A percentile compares a stretch with the other conserved stretches of the same genome.
phyloP scores from a whole-genome alignment of 1,284 basidiomycete genomes.

The Sanghuangporus sanghuang region DNA sequence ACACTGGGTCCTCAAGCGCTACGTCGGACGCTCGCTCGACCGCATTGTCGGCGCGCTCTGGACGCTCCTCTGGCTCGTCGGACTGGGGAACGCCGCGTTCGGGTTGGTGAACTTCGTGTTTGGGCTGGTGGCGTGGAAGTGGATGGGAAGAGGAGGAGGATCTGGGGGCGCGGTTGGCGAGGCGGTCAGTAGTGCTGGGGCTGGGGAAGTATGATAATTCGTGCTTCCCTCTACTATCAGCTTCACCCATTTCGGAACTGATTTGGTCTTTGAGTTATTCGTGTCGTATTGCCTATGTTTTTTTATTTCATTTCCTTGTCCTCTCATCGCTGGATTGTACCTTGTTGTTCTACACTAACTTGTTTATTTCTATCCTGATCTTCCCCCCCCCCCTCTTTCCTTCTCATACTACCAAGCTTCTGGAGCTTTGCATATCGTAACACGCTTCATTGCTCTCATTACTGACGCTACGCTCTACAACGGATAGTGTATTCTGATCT shows the following conservation, averaged over 20 bases:
- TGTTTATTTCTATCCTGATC: background rate
- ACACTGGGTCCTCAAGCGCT: slow-evolving; percentile 50
- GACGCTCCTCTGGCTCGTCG: slow-evolving; percentile 67
- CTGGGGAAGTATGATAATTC: background rate
- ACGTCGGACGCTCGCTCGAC: slow-evolving; percentile 61
- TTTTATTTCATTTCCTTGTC: no score
- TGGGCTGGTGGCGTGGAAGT: slow-evolving; percentile 51
- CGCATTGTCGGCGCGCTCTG: slow-evolving; percentile 70
- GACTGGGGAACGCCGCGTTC: slow-evolving; percentile 64
- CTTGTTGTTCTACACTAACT: background rate
- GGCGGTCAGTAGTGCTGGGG: background rate
- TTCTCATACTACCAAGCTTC: no score
- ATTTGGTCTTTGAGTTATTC: no score
- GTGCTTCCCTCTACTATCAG: background rate
- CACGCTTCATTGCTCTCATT: no score
- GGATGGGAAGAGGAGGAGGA: slow-evolving; percentile 25
- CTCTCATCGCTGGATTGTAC: background rate
- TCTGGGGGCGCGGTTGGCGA: background rate
- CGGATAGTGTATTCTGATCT: no score
- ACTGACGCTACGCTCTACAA: no score
- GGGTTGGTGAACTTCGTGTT: slow-evolving; percentile 67
- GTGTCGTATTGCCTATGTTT: no score
- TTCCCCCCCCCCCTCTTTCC: background rate
- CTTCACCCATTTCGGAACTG: no score
- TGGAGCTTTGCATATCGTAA: no score